Base-by-base conservation (phyloP, 768 basidiomycete genomes). In the Mycena crocata region DNA sequence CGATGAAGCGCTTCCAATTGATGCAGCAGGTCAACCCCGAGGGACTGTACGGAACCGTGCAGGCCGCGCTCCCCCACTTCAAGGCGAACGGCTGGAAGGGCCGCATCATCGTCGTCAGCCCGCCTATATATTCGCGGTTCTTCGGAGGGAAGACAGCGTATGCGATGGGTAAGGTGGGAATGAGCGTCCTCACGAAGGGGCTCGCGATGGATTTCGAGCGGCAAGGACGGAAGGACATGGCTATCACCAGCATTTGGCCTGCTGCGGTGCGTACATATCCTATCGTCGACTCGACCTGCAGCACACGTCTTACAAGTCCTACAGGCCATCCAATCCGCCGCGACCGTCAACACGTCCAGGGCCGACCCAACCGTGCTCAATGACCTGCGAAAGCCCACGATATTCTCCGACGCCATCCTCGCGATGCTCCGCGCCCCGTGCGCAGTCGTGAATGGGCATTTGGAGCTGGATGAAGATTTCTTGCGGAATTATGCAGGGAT, bases 91-190 rank as follows among this genome's bases (percentile, higher is more conserved):
- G 67, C 21, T 71, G 70, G 67, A 51, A 49, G 26, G 70, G 39
- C 2, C 57, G 67, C 39, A 62, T 71, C 21, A 66, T 71, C 15
- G 70, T 71, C 19, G 67, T 71, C 55, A 62, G 59, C n/a, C 70
- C 70, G 17, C 70, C 70, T 8, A 71, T 71, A 24, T 71, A 71
- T n/a, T 68, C 67, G 14, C 54, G 70, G 21, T 71, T 71, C 58
- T 71, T 71, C 57, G 40, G 67, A n/a, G 70, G 70, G 39, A 71
- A 71, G 70, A 71, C 70, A 5, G 67, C 63, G 34, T 71, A 71
- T 50, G 70, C 70, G 28, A 69, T 71, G 70, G 70, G 70, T 13
- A 71, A 71, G 37, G 59, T 71, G 1, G 70, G 58, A 6, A 71
- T 71, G 70, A 71, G 70, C 23, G 70, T 69, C 28, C 56, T 71